Evolutionary conservation across 2,329 filamentous ascomycete species (phyloP).

Genomic region (Arthrobotrys musiformis): DNA sequence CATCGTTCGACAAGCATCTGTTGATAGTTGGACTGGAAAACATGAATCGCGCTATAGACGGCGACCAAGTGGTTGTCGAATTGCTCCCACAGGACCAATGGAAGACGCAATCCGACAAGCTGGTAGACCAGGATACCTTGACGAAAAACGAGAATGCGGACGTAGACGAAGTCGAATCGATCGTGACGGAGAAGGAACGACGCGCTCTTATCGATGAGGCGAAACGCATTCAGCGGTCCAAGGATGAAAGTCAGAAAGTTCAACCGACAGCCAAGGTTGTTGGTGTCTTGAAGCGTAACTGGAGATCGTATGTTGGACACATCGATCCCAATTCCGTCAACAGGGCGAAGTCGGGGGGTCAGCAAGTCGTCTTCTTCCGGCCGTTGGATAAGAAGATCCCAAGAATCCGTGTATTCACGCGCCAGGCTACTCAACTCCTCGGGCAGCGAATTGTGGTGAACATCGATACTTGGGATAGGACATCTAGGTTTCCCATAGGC

Average conservation of each 20-base stretch:
- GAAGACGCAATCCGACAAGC: conserved; percentile 95
- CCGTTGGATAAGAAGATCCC: conserved; percentile 98
- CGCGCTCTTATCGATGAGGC: conserved; percentile 91
- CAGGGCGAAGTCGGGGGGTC: conserved; percentile 72
- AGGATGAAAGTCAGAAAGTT: conserved; percentile 74
- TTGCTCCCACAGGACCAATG: conserved; percentile 93
- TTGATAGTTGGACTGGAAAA: conserved; percentile 91
- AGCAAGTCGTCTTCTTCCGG: conserved; percentile 92
- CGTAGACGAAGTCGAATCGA: conserved; percentile 76
- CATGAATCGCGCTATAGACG: conserved; percentile 92
- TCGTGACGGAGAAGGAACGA: conserved; percentile 89
- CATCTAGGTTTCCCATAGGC: conserved; percentile 89
- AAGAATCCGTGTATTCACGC: conserved; percentile 91
- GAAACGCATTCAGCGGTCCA: conserved; percentile 81
- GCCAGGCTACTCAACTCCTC: conserved; percentile 86
- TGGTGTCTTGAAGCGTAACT: conserved; percentile 92
- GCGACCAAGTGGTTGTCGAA: conserved; percentile 92
- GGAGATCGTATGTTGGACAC: conserved; percentile 87
- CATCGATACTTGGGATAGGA: conserved; percentile 94
- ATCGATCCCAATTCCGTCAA: conserved; percentile 87
- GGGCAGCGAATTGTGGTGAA: conserved; percentile 92
- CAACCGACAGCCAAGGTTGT: conserved; percentile 94
- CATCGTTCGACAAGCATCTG: conserved; percentile 87
- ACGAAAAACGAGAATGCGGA: conserved; percentile 96
- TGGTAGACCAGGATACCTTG: conserved; percentile 90